phyloP scores from a whole-genome alignment of 768 basidiomycete species.

The Agrocybe pediades region DNA sequence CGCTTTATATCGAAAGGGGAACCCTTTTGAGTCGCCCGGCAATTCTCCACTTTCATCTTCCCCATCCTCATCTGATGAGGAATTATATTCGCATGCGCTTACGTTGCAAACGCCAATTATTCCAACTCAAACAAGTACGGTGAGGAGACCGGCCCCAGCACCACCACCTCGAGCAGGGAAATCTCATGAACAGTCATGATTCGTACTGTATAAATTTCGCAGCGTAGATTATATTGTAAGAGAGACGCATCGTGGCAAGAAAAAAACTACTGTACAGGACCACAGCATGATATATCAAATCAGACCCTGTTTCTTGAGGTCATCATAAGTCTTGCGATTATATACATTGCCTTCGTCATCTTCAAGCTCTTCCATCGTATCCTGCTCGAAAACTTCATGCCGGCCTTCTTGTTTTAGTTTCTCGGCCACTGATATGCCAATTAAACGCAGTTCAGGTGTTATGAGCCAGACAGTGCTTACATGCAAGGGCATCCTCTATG shows the following conservation, averaged over 20 bases:
- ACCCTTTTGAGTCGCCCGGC: conserved; percentile 75
- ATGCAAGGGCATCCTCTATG: conserved; percentile 92
- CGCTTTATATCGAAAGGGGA: conserved; percentile 37
- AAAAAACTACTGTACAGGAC: neutral
- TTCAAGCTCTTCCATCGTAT: conserved; percentile 97
- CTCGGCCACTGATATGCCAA: conserved; percentile 74
- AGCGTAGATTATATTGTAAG: neutral
- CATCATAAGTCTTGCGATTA: conserved; percentile 96
- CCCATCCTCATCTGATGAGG: conserved; percentile 84
- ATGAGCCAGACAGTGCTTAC: conserved; percentile 49
- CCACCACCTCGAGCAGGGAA: conserved; percentile 37
- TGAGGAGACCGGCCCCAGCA: conserved; percentile 39
- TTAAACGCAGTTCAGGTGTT: neutral
- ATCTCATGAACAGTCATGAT: conserved; percentile 12
- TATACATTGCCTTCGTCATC: conserved; percentile 99
- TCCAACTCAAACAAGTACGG: conserved; percentile 48
- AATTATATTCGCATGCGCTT: conserved; percentile 74
- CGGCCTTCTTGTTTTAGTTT: conserved; percentile 97
- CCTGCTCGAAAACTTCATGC: conserved; percentile 89
- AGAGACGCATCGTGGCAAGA: no score
- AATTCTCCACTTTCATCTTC: conserved; percentile 73
- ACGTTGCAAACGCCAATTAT: conserved; percentile 71
- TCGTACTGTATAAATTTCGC: neutral
- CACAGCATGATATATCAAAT: conserved; percentile 44
- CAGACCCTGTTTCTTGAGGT: conserved; percentile 93